A percentile compares a stretch with the other conserved stretches of the same genome.
phyloP scores from a whole-genome alignment of 345 rosid species.

The Eucalyptus fibrosa region DNA sequence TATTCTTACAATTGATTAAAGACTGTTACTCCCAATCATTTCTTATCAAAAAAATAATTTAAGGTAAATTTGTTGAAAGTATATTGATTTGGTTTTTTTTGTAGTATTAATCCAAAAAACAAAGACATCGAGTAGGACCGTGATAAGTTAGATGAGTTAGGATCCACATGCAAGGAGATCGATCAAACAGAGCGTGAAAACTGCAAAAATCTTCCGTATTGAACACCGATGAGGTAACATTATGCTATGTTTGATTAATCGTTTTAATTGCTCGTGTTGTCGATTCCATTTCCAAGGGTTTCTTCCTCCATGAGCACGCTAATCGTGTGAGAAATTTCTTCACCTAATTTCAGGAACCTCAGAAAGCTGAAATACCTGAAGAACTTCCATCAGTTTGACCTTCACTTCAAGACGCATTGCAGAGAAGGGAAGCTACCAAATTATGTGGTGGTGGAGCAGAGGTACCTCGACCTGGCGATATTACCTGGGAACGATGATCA shows the following conservation, averaged over 20 bases:
- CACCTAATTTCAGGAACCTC: slow-evolving; percentile 30
- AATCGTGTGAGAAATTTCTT: neutral
- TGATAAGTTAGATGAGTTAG: neutral
- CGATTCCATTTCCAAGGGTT: neutral
- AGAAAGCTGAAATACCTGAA: slow-evolving; percentile 62
- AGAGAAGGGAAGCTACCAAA: slow-evolving; percentile 75
- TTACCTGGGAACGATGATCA: slow-evolving; percentile 74
- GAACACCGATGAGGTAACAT: neutral
- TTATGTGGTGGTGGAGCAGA: slow-evolving; percentile 70
- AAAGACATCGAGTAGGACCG: neutral
- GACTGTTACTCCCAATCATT: too few relatives aligned
- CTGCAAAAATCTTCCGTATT: neutral
- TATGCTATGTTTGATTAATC: neutral
- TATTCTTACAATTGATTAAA: too few relatives aligned
- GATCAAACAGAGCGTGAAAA: neutral
- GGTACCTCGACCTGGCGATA: slow-evolving; percentile 44
- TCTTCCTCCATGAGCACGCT: neutral
- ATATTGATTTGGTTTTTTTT: rapidly evolving
- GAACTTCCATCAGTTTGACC: slow-evolving; percentile 55
- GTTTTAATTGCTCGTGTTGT: neutral
- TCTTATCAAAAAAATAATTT: too few relatives aligned
- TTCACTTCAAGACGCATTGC: slow-evolving; percentile 62
- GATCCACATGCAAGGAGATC: neutral
- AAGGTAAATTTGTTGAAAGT: too few relatives aligned
- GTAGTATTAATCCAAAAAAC: neutral